These are phyloP conservation scores for Theobroma cacao DNA, from an alignment of 345 rosid genomes.

Conservation along the genomic window DNA sequence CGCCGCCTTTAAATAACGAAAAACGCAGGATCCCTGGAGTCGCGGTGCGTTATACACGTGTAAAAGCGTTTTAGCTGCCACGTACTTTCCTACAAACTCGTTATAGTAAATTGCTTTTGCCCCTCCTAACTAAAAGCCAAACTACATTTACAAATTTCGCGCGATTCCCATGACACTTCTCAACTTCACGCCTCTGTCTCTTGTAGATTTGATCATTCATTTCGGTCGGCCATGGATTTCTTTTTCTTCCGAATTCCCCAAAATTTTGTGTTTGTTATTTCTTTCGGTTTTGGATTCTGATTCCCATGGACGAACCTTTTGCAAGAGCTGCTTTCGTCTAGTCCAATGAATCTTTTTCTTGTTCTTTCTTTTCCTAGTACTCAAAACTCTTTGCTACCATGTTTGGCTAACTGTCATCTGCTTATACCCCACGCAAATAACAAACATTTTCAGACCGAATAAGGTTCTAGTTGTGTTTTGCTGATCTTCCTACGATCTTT, in stretches of 20 bases:
- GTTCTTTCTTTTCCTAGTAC: background rate
- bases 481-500: background rate
- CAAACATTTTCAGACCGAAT: background rate
- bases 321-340: background rate
- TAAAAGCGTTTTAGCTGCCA: background rate
- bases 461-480: background rate
- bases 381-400: background rate
- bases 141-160: slow-evolving; percentile 7
- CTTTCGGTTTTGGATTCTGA: background rate
- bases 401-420: background rate
- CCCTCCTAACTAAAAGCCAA: background rate
- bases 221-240: background rate
- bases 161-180: background rate
- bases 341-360: background rate
- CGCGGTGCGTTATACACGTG: background rate
- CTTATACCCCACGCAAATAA: background rate
- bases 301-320: background rate
- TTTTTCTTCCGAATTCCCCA: background rate
- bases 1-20: no score
- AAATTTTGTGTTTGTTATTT: background rate
- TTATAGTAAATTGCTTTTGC: background rate
- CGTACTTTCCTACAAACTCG: background rate
- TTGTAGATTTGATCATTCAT: background rate
- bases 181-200: background rate
- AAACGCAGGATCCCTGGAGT: background rate